Evolutionary conservation across 164 flowering plant genomes (phyloP), one percentile per base, ranked within the genome.

Genomic region (Tinospora cordifolia): DNA sequence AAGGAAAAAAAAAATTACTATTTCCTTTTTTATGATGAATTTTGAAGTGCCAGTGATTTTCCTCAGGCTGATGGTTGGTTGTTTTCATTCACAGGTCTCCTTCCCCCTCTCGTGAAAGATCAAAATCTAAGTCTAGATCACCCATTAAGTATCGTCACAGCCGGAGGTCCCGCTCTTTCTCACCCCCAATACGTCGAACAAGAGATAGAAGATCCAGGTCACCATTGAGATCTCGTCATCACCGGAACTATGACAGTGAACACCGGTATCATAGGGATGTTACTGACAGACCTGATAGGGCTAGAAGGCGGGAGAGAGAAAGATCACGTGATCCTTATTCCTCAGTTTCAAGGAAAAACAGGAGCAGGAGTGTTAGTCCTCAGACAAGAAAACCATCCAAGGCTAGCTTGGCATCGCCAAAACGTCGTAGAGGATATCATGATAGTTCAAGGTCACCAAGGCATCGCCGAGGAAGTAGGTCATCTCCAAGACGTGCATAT

Each of bases 331-430:
- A 83, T 71, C 84, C 60, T 57, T 79, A 78, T 76, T 87, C 84
- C 44, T 84, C 90, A 69, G 34, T 70, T 69, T 88, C 86, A 10
- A 86, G 88, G 75, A 87, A 93, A 76, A 75, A 84, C 34, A 88
- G 81, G 80, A 90, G 90, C 78, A 83, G 95, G 84, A 91, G 97
- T 82, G 26, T 58, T 39, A 90, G 92, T 72, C 94, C 92, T 69
- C 79, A 75, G 63, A 71, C 68, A 69, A 87, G 86, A 82, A 90
- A 72, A 65, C 44, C 76, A 19, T 72, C 74, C 14, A 62, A 74
- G 47, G 74, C 51, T 59, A 62, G 62, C 70, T 75, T 74, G n/a
- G 65, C 62, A 19, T 79, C 79, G 10, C 81, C 81, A 30, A 75
- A 73, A 68, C 72, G 27, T 62, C 62, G 27, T 22, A 70, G 69